Percentiles rank a stretch among this genome's conserved stretches.
phyloP scores from a whole-genome alignment of 768 basidiomycete genomes.

The Amyloporia xantha region DNA sequence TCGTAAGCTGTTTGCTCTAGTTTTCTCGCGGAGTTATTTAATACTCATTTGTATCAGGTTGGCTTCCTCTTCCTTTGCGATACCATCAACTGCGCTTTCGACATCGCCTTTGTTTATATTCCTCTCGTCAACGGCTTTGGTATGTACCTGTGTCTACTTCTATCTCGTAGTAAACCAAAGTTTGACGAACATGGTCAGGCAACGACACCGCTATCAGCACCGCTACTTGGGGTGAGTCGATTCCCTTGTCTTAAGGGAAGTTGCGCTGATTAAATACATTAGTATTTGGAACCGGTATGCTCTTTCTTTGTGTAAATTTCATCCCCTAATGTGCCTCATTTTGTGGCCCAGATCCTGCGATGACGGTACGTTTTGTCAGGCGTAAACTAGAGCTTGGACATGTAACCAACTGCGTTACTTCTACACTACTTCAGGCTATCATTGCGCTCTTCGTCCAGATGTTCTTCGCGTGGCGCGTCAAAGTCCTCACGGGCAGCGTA shows the following conservation, averaged over 20 bases:
- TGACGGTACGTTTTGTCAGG: conserved; percentile 30
- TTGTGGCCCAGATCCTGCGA: conserved; percentile 31
- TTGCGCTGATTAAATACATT: too few relatives aligned
- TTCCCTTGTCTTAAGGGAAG: too few relatives aligned
- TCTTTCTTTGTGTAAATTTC: too few relatives aligned
- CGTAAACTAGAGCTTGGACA: not conserved
- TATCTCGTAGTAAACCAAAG: too few relatives aligned
- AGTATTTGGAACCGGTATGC: conserved; percentile 38
- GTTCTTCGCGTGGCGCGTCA: conserved; percentile 42
- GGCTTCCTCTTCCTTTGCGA: conserved; percentile 39
- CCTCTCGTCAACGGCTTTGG: conserved; percentile 43
- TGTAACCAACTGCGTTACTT: too few relatives aligned
- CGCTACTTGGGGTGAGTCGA: conserved; percentile 23
- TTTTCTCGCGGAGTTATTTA: not conserved
- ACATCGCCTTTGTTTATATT: conserved; percentile 39
- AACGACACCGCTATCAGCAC: conserved; percentile 21
- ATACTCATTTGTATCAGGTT: conserved; percentile 25
- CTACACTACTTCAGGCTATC: conserved; percentile 29
- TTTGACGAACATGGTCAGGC: too few relatives aligned
- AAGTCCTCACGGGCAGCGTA: conserved; percentile 26
- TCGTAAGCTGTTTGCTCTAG: conserved; percentile 27
- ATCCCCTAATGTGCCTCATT: too few relatives aligned
- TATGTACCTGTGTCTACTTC: conserved; percentile 15
- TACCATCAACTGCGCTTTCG: conserved; percentile 40
- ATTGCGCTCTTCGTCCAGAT: conserved; percentile 38